Conservation (phyloP, 2,329 filamentous ascomycete species). For the Emmonsia crescens region DNA sequence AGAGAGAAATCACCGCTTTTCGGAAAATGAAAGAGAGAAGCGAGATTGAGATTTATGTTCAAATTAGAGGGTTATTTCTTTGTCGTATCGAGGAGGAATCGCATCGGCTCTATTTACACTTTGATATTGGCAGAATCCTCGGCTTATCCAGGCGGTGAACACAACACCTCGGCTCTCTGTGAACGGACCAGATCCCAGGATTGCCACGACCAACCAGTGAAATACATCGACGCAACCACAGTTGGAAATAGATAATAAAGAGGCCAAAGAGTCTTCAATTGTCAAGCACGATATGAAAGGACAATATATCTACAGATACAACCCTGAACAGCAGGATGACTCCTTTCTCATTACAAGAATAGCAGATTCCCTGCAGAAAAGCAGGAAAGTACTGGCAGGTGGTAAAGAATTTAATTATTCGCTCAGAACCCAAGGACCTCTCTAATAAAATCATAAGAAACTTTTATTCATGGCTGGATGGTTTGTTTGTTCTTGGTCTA, state of each 20-base stretch:
- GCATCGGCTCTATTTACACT: background rate
- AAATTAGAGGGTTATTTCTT: background rate
- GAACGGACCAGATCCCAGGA: too few species aligned
- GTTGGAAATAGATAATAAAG: background rate
- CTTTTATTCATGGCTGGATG: conserved; percentile 1
- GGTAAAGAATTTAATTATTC: background rate
- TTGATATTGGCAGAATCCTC: conserved; percentile 5
- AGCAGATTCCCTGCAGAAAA: background rate
- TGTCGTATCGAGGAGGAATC: background rate
- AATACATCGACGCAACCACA: background rate
- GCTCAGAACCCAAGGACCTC: background rate
- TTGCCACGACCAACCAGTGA: background rate
- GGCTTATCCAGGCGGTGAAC: conserved; percentile 2
- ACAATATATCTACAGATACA: background rate
- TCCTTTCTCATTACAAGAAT: background rate
- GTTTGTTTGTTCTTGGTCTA: conserved; percentile 38
- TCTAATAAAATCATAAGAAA: conserved; percentile 1
- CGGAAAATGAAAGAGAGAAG: background rate
- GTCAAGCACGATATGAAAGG: background rate
- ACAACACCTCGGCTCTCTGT: conserved; percentile 7
- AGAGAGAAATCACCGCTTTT: background rate
- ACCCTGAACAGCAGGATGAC: background rate
- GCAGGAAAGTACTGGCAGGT: background rate
- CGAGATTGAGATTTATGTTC: background rate
- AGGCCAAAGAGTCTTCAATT: conserved; percentile 1